phyloP scores from a whole-genome alignment of 768 basidiomycete genomes.

The Pilatotrama ljubarskyi region DNA sequence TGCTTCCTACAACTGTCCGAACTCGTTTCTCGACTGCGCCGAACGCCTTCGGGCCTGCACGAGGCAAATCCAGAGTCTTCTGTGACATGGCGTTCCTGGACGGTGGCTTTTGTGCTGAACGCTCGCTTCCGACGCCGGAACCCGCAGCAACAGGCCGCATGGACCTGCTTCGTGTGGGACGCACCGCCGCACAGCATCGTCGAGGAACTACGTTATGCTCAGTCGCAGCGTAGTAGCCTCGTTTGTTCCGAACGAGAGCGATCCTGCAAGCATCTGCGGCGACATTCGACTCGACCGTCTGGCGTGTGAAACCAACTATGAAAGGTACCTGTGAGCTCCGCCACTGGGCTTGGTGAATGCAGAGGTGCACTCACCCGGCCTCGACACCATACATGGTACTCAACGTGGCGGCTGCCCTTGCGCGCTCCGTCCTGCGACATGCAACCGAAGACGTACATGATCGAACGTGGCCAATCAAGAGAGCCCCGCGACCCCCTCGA shows the following conservation, averaged over 20 bases:
- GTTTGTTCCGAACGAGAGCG: background rate
- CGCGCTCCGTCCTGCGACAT: background rate
- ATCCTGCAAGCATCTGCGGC: background rate
- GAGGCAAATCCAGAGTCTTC: background rate
- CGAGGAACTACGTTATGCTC: background rate
- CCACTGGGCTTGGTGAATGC: background rate
- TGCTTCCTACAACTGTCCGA: no score
- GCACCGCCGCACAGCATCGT: background rate
- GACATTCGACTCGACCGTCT: no score
- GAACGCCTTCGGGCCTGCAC: background rate
- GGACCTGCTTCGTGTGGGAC: slow-evolving; percentile 6
- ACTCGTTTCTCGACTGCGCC: no score
- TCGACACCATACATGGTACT: background rate
- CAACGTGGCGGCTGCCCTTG: background rate
- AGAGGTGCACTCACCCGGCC: background rate
- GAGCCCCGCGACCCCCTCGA: slow-evolving; percentile 72
- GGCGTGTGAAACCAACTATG: background rate
- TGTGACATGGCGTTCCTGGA: background rate
- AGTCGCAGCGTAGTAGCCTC: background rate
- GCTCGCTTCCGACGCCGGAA: background rate
- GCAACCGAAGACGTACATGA: background rate
- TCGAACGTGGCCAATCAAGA: background rate
- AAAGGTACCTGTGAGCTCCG: background rate
- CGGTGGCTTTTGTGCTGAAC: background rate
- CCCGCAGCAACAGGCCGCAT: slow-evolving; percentile 6